A percentile compares a stretch with the other conserved stretches of the same genome.
Evolutionary conservation across 176 grass and related monocot genomes (phyloP).

Genomic region (Pontederia crassipes): DNA sequence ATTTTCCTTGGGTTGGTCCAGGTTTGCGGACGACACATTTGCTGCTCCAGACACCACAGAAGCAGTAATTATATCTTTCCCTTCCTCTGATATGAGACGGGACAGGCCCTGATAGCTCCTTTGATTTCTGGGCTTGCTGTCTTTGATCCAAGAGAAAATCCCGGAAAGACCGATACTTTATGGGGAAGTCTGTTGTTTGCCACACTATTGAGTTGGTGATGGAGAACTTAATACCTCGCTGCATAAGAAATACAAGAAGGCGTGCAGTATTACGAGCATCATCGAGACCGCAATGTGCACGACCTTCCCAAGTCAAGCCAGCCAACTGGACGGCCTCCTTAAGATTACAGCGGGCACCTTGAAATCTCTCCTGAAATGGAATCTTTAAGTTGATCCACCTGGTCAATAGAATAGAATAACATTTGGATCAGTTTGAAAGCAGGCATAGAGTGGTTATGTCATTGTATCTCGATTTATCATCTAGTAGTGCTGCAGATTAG

Average conservation of each 20-base stretch:
- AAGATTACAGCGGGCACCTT: conserved; percentile 46
- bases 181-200: too few relatives aligned
- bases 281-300: conserved; percentile 77
- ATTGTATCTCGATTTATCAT: too few relatives aligned
- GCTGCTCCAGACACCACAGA: conserved; percentile 60
- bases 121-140: conserved; percentile 26
- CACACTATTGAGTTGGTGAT: conserved; percentile 64
- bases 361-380: conserved; percentile 66
- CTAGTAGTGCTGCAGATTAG: too few relatives aligned
- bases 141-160: conserved; percentile 20
- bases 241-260: conserved; percentile 66
- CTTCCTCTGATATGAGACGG: conserved; percentile 19
- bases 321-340: conserved; percentile 83
- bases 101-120: too few relatives aligned
- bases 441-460: too few relatives aligned
- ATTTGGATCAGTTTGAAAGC: too few relatives aligned
- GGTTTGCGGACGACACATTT: conserved; percentile 55
- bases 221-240: conserved; percentile 66
- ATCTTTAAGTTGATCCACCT: conserved; percentile 95
- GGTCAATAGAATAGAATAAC: neutral
- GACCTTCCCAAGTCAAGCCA: conserved; percentile 80
- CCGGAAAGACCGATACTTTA: too few relatives aligned
- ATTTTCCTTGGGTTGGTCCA: conserved; percentile 58
- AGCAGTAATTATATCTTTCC: conserved; percentile 44
- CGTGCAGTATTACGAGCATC: conserved; percentile 86